Evolutionary conservation across 345 rosid genomes (phyloP).

Genomic region (Cardiospermum halicacabum): DNA sequence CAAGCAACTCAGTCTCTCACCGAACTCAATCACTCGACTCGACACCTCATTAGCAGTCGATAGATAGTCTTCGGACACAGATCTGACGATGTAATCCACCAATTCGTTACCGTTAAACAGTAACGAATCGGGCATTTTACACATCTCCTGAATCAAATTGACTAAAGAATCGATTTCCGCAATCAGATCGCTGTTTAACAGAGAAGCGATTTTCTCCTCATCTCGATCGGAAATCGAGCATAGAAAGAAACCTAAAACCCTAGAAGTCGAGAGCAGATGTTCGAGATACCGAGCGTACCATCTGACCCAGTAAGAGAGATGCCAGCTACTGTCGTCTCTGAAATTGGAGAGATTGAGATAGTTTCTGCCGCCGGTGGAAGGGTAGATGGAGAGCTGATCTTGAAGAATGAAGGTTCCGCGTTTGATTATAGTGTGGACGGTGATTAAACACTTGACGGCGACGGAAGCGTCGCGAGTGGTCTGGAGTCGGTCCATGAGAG

Average conservation of each 20-base stretch:
- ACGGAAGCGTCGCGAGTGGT: constrained; percentile 68
- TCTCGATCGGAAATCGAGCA: constrained; percentile 50
- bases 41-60: constrained; percentile 48
- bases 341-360: constrained; percentile 73
- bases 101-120: constrained; percentile 32
- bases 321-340: constrained; percentile 70
- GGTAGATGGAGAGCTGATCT: constrained; percentile 81
- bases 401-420: constrained; percentile 81
- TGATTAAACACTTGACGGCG: constrained; percentile 70
- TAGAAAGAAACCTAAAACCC: constrained; percentile 56
- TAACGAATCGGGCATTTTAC: constrained; percentile 41
- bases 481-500: constrained; percentile 87
- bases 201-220: constrained; percentile 48
- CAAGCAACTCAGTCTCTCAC: constrained; percentile 39
- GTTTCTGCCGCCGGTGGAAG: constrained; percentile 75
- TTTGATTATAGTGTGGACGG: constrained; percentile 56
- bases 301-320: constrained; percentile 79
- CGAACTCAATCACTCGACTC: constrained; percentile 53
- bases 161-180: constrained; percentile 52
- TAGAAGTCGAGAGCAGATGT: constrained; percentile 55
- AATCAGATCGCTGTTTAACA: constrained; percentile 42
- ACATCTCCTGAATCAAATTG: constrained; percentile 45
- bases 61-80: constrained; percentile 55
- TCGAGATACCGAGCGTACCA: constrained; percentile 79
- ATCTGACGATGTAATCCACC: constrained; percentile 28